Evolutionary conservation across 2,329 filamentous ascomycete genomes (phyloP), one percentile per base, ranked within the genome.

Genomic region (Calonectria hawksworthii): DNA sequence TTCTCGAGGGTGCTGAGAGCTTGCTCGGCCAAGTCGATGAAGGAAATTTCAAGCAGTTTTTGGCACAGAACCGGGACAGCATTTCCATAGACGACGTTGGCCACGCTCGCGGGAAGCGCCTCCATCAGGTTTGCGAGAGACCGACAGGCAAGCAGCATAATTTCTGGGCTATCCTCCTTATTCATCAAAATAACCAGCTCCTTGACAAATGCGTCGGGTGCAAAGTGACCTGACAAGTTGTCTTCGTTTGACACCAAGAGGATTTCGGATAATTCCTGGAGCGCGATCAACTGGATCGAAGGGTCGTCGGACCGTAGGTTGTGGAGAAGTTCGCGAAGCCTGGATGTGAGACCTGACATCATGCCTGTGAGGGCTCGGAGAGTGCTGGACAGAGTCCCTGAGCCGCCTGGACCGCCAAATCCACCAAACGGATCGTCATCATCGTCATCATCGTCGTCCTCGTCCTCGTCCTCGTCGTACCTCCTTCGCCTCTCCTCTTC

Each of bases 41-140:
- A 99, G 75, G 96, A 94, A 59, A 99, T 99, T 85, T 99, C 96
- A 75, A 99, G 89, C 36, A 99, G 89, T 86, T 99, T 99, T 83
- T 96, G 95, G 86, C 97, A 99, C 32, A 99, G 88, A 16, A 99
- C 93, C 3, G 97, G 96, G 7, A 99, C 97, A 41, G 97, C 97
- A 65, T 96, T 95, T n/a, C 96, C 96, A 83, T 99, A 99, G 5
- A 99, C 97, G 18, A 99, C 96, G 83, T 98, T 98, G 16, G 96
- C 95, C 64, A 97, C 97, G 72, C 96, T 96, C 41, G 95, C 93
- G 26, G 97, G 96, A 36, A 99, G 88, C 32, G 96, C 98, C 84
- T 99, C 97, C 97, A 99, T 99, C 70, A 99, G 86, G 83, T 99
- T 99, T 74, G 97, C 97, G 80, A 99, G 91, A 85, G 95, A 99